A percentile compares a stretch with the other conserved stretches of the same genome.
Evolutionary conservation across 106 monocot genomes (phyloP).

Genomic region (Gastrodia elata): DNA sequence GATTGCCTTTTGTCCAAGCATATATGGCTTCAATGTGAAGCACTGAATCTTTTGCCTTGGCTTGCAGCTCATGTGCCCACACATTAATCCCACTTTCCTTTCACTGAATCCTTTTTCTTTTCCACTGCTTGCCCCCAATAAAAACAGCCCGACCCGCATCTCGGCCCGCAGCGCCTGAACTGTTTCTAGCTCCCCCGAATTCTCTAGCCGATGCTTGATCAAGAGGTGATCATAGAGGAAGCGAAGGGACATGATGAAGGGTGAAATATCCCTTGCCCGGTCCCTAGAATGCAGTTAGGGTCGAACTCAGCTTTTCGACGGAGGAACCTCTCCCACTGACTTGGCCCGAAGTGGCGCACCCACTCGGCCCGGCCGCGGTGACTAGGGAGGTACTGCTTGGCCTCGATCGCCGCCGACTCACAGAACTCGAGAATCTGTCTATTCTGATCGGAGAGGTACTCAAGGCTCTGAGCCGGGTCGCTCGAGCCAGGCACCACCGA

Average conservation of each 20-base stretch:
- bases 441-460: constrained; percentile 42
- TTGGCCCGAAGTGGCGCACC: constrained; percentile 52
- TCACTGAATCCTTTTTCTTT: not conserved
- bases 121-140: not conserved
- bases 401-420: constrained; percentile 24
- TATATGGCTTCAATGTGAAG: not conserved
- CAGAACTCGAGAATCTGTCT: constrained; percentile 45
- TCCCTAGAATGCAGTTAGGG: constrained; percentile 46
- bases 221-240: constrained; percentile 5
- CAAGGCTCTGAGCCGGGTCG: constrained; percentile 34
- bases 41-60: not conserved
- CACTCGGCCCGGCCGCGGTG: constrained; percentile 32
- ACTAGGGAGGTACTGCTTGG: constrained; percentile 73
- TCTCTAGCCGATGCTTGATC: not conserved
- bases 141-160: not conserved
- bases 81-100: not conserved
- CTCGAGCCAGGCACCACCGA: constrained; percentile 40
- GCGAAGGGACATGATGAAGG: constrained; percentile 7
- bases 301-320: constrained; percentile 56
- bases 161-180: not conserved
- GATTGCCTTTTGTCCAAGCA: not conserved
- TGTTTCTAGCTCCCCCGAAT: not conserved
- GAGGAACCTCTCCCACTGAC: constrained; percentile 45
- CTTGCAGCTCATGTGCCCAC: not conserved
- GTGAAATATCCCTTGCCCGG: constrained; percentile 64